Conservation (phyloP, 2,329 filamentous ascomycete genomes). For the Chrysoporthe puriensis region DNA sequence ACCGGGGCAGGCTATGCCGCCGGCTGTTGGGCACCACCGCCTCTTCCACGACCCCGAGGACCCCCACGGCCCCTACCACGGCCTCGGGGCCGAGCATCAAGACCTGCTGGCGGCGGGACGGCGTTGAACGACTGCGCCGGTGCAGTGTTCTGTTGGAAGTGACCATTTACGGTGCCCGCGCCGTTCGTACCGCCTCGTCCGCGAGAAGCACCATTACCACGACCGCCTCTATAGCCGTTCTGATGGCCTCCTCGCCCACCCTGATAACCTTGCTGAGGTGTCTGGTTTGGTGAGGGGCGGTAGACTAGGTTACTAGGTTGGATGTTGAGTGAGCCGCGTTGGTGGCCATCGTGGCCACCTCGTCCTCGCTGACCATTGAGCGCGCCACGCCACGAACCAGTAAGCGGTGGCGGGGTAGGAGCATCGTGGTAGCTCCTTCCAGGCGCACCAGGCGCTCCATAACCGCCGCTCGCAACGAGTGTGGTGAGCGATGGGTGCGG, state of each 20-base stretch:
- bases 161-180: conserved; percentile 29
- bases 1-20: conserved; percentile 22
- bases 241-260: conserved; percentile 19
- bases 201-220: conserved; percentile 32
- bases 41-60: conserved; percentile 25
- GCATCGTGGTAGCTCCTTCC: conserved; percentile 67
- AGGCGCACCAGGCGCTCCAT: conserved; percentile 47
- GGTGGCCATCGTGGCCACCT: conserved; percentile 36
- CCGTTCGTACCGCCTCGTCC: conserved; percentile 27
- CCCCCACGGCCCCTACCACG: conserved; percentile 38
- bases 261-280: conserved; percentile 35
- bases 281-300: conserved; percentile 41
- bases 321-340: conserved; percentile 41
- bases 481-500: conserved; percentile 52
- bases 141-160: conserved; percentile 26
- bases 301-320: conserved; percentile 59
- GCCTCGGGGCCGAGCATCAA: conserved; percentile 52
- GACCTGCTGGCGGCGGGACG: conserved; percentile 62
- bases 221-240: conserved; percentile 37
- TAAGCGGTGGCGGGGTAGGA: conserved; percentile 56
- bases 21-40: conserved; percentile 21
- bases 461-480: conserved; percentile 52
- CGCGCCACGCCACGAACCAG: conserved; percentile 62
- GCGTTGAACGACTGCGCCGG: conserved; percentile 49
- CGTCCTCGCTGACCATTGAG: conserved; percentile 51